phyloP scores from a whole-genome alignment of 1,284 basidiomycete genomes.

The Puccinia hordei region DNA sequence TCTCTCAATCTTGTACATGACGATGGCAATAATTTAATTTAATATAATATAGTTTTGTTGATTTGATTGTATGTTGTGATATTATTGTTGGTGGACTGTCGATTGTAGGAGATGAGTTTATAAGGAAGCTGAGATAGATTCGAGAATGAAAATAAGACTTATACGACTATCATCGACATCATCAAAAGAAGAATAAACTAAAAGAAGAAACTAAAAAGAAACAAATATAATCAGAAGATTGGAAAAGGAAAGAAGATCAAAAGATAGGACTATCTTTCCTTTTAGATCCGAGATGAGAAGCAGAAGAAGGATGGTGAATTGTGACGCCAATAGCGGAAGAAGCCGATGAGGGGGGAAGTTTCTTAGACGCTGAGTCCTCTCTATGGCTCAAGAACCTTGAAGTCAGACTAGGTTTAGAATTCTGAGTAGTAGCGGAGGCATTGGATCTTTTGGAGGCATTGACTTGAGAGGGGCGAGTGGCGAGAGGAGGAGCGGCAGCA shows the following conservation, averaged over 20 bases:
- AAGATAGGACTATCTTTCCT: slow-evolving; percentile 32
- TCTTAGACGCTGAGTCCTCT: slow-evolving; percentile 4
- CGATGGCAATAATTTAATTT: too few relatives aligned
- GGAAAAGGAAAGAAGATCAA: background rate
- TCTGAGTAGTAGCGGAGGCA: background rate
- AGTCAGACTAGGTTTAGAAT: slow-evolving; percentile 8
- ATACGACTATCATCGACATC: too few relatives aligned
- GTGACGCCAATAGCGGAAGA: background rate
- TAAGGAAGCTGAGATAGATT: too few relatives aligned
- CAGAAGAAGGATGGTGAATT: background rate
- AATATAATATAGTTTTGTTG: too few relatives aligned
- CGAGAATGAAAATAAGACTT: too few relatives aligned
- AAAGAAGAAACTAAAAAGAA: background rate
- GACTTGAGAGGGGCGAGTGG: slow-evolving; percentile 18
- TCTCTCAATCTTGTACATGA: background rate
- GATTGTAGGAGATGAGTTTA: too few relatives aligned
- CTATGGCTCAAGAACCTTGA: slow-evolving; percentile 20
- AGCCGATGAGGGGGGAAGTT: background rate
- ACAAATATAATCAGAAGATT: too few relatives aligned
- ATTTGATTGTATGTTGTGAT: too few relatives aligned
- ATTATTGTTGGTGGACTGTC: too few relatives aligned
- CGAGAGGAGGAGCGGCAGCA: slow-evolving; percentile 15
- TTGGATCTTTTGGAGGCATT: background rate
- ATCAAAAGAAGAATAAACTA: too few relatives aligned
- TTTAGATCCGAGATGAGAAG: slow-evolving; percentile 12